Percentiles rank a stretch among this genome's conserved stretches.
These are phyloP conservation scores for Glomus cerebriforme DNA, from an alignment of 192 early-diverging fungal species.

Conservation along the genomic window DNA sequence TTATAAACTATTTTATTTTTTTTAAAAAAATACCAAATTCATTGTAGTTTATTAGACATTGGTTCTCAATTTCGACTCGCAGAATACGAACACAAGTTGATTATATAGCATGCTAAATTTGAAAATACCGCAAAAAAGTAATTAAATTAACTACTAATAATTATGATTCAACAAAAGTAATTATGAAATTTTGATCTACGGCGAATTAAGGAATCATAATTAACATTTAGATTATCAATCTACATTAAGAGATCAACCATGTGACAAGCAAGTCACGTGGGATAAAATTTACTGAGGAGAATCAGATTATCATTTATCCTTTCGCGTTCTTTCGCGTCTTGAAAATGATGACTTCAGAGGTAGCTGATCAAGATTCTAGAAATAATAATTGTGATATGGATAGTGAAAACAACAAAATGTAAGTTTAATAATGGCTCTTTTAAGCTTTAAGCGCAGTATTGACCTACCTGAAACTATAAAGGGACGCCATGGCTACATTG, in stretches of 20 bases:
- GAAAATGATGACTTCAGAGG: background rate
- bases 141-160: background rate
- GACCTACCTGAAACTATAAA: background rate
- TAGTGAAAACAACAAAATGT: background rate
- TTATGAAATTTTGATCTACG: background rate
- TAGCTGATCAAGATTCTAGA: background rate
- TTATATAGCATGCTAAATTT: background rate
- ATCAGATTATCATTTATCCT: too few relatives aligned
- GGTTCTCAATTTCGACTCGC: background rate
- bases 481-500: background rate
- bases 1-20: background rate
- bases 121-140: background rate
- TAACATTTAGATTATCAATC: too few relatives aligned
- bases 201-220: background rate
- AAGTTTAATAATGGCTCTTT: background rate
- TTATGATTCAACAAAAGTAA: background rate
- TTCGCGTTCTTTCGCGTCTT: background rate
- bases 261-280: too few relatives aligned
- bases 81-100: background rate
- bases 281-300: too few relatives aligned
- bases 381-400: background rate
- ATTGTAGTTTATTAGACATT: background rate
- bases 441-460: background rate
- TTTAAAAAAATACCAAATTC: background rate
- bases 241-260: too few relatives aligned